phyloP scores from a whole-genome alignment of 805 yeast species.

The Starmerella floricola region DNA sequence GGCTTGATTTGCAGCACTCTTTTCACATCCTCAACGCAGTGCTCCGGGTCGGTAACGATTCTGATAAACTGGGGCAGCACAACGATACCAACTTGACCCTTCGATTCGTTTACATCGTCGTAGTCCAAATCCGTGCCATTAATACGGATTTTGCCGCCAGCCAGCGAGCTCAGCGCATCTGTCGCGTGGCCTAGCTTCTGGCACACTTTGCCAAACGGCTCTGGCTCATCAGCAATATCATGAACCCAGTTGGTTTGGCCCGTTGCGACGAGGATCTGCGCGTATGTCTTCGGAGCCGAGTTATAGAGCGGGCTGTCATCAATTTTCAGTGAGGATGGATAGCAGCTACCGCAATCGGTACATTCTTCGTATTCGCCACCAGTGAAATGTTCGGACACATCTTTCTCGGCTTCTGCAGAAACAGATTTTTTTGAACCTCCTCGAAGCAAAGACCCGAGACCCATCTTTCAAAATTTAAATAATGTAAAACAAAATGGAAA shows the following conservation, averaged over 20 bases:
- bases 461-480: too few relatives aligned
- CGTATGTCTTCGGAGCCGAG: slow-evolving; percentile 52
- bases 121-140: slow-evolving; percentile 24
- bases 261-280: slow-evolving; percentile 72
- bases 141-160: slow-evolving; percentile 22
- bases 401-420: slow-evolving; percentile 3
- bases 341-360: slow-evolving; percentile 16
- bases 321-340: slow-evolving; percentile 34
- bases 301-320: slow-evolving; percentile 48
- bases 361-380: slow-evolving; percentile 19
- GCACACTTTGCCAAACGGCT: slow-evolving; percentile 26
- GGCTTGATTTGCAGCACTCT: slow-evolving; percentile 15
- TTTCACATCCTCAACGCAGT: slow-evolving; percentile 21
- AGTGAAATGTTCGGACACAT: slow-evolving; percentile 11
- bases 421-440: background rate
- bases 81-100: slow-evolving; percentile 15
- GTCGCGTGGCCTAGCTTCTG: slow-evolving; percentile 28
- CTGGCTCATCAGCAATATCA: slow-evolving; percentile 41
- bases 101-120: slow-evolving; percentile 15
- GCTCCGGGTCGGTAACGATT: slow-evolving; percentile 24
- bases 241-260: slow-evolving; percentile 78
- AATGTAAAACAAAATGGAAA: too few relatives aligned
- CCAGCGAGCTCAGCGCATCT: slow-evolving; percentile 10
- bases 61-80: slow-evolving; percentile 28
- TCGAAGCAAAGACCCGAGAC: background rate